Evolutionary conservation across 2,329 filamentous ascomycete species (phyloP).

Genomic region (Pseudopyricularia cyperi): DNA sequence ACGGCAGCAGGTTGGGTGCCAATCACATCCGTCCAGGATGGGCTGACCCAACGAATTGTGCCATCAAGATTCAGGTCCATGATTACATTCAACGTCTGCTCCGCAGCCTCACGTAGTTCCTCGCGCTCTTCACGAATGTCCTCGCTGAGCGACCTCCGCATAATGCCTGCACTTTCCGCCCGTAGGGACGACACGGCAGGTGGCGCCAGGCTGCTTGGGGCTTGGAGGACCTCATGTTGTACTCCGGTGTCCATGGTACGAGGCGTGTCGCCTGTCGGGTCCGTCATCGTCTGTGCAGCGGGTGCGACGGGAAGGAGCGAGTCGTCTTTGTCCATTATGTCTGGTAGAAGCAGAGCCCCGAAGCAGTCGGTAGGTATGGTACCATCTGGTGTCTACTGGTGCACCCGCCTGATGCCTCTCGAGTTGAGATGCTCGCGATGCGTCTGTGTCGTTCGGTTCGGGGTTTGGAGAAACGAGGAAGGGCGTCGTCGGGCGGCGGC

Average conservation of each 20-base stretch:
- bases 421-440: not conserved
- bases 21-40: conserved; percentile 88
- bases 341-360: conserved; percentile 4
- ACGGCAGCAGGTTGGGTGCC: conserved; percentile 64
- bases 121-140: conserved; percentile 89
- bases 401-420: conserved; percentile 23
- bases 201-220: conserved; percentile 31
- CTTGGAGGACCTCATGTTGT: not conserved
- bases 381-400: conserved; percentile 42
- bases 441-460: not conserved
- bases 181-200: conserved; percentile 40
- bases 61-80: conserved; percentile 86
- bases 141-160: conserved; percentile 63
- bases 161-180: conserved; percentile 31
- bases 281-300: conserved; percentile 17
- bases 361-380: conserved; percentile 18
- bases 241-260: not conserved
- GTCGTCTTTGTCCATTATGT: conserved; percentile 27
- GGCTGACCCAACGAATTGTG: conserved; percentile 88
- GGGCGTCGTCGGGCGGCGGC: not conserved
- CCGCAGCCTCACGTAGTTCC: conserved; percentile 86
- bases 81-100: conserved; percentile 93
- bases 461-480: not conserved
- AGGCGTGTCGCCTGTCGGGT: not conserved
- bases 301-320: conserved; percentile 26